These are phyloP conservation scores for Strigomonas galati DNA, from an alignment of 208 protist genomes.

Conservation along the genomic window DNA sequence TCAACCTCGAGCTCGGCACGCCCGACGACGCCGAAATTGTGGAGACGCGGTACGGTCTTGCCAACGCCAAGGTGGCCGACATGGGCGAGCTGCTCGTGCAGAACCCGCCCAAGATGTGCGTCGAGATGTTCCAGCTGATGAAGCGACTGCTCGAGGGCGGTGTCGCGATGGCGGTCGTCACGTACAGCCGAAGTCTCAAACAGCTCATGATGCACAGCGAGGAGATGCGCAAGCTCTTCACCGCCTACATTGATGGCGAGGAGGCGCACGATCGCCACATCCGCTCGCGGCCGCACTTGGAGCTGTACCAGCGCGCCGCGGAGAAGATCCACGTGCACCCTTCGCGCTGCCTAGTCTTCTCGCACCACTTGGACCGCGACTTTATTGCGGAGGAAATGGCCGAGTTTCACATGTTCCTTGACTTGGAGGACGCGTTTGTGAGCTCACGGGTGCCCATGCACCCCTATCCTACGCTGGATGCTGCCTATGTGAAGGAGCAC, in stretches of 20 bases:
- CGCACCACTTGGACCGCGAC: constrained; percentile 72
- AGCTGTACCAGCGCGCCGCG: constrained; percentile 71
- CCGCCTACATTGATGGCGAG: constrained; percentile 81
- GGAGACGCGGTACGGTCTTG: constrained; percentile 85
- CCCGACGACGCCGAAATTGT: constrained; percentile 88
- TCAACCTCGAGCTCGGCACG: constrained; percentile 77
- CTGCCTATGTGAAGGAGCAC: constrained; percentile 7
- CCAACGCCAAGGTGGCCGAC: constrained; percentile 87
- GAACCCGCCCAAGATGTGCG: constrained; percentile 48
- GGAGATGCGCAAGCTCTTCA: constrained; percentile 47
- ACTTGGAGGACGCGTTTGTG: constrained; percentile 85
- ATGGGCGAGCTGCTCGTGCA: constrained; percentile 72
- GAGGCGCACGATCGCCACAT: constrained; percentile 79
- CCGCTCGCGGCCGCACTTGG: constrained; percentile 73
- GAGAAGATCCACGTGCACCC: constrained; percentile 86
- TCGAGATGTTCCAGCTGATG: constrained; percentile 50
- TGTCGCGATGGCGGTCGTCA: constrained; percentile 71
- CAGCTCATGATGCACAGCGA: constrained; percentile 49
- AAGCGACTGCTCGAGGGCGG: constrained; percentile 49
- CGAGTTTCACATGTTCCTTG: constrained; percentile 85
- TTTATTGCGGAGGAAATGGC: constrained; percentile 62
- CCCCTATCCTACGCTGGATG: constrained; percentile 49
- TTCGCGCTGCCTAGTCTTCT: constrained; percentile 70
- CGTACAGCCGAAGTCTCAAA: constrained; percentile 76
- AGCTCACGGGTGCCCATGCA: constrained; percentile 32